A percentile compares a stretch with the other conserved stretches of the same genome.
These are phyloP conservation scores for Aspergillus sclerotioniger DNA, from an alignment of 495 filamentous ascomycete species.

Conservation along the genomic window DNA sequence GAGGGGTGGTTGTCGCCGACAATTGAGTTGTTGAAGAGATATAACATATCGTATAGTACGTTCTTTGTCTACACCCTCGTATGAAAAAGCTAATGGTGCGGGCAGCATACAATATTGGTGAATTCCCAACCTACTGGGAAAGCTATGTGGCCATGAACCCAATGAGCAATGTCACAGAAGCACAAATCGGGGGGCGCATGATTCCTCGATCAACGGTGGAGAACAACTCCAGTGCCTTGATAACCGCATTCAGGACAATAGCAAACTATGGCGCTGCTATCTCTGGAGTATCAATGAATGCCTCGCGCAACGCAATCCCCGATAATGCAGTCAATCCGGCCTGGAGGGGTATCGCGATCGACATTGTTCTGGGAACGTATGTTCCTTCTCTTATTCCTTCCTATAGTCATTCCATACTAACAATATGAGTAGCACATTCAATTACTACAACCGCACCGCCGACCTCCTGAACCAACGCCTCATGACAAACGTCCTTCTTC, in stretches of 20 bases:
- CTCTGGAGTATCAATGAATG: slow-evolving; percentile 37
- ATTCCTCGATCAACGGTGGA: slow-evolving; percentile 46
- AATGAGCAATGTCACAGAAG: slow-evolving; percentile 38
- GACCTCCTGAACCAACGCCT: background rate
- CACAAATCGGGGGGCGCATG: slow-evolving; percentile 53
- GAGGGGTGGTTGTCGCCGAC: slow-evolving; percentile 14
- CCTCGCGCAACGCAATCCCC: slow-evolving; percentile 28
- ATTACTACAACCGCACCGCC: background rate
- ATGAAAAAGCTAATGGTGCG: slow-evolving; percentile 10
- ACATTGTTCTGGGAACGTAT: background rate
- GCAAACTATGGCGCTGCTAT: slow-evolving; percentile 33
- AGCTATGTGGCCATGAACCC: slow-evolving; percentile 33
- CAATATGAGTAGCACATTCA: background rate
- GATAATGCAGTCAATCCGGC: slow-evolving; percentile 48
- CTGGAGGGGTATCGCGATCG: slow-evolving; percentile 22
- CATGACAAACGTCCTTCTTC: background rate
- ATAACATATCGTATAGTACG: background rate
- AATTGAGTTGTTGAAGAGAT: background rate
- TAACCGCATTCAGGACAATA: slow-evolving; percentile 7
- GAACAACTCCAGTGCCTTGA: slow-evolving; percentile 18
- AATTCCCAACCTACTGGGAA: slow-evolving; percentile 23
- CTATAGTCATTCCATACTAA: background rate
- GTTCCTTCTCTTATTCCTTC: background rate
- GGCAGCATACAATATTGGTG: background rate
- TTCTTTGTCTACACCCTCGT: too few species aligned